These are phyloP conservation scores for Moesziomyces sp. DNA, from an alignment of 1,284 basidiomycete species.

Conservation along the genomic window DNA sequence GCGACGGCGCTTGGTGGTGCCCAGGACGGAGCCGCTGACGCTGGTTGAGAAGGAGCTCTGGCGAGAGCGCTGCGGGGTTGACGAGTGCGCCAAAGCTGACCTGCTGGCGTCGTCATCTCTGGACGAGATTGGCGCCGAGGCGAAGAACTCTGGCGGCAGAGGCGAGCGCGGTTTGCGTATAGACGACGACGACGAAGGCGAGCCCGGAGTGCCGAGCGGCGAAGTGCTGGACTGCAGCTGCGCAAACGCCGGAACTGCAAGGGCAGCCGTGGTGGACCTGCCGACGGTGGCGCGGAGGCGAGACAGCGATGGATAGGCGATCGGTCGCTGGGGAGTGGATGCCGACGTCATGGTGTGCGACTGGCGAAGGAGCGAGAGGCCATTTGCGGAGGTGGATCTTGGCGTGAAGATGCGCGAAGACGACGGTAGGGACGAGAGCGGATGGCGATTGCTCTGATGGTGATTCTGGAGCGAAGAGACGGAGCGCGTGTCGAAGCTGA, in stretches of 20 bases:
- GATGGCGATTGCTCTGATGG: slow-evolving; percentile 11
- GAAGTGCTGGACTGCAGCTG: slow-evolving; percentile 19
- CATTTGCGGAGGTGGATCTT: slow-evolving; percentile 29
- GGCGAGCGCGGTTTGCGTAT: slow-evolving; percentile 37
- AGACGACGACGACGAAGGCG: slow-evolving; percentile 45
- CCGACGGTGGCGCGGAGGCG: slow-evolving; percentile 40
- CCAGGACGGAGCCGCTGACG: slow-evolving; percentile 30
- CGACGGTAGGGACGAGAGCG: slow-evolving; percentile 19
- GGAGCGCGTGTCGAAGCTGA: slow-evolving; percentile 41
- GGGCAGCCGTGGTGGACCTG: slow-evolving; percentile 19
- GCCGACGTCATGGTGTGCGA: slow-evolving; percentile 20
- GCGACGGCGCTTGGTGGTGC: slow-evolving; percentile 20
- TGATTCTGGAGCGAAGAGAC: slow-evolving; percentile 20
- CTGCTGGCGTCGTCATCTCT: slow-evolving; percentile 27
- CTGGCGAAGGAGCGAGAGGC: slow-evolving; percentile 24
- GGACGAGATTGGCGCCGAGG: slow-evolving; percentile 12
- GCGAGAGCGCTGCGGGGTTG: slow-evolving; percentile 37
- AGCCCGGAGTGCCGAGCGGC: slow-evolving; percentile 26
- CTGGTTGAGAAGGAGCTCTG: slow-evolving; percentile 49
- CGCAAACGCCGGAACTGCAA: slow-evolving; percentile 27
- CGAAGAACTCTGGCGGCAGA: slow-evolving; percentile 30
- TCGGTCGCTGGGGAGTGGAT: slow-evolving; percentile 33
- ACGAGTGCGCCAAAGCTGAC: slow-evolving; percentile 24
- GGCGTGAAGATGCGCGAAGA: slow-evolving; percentile 38
- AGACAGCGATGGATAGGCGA: slow-evolving; percentile 42